phyloP scores from a whole-genome alignment of 2,329 filamentous ascomycete species.

The Fusarium humuli region DNA sequence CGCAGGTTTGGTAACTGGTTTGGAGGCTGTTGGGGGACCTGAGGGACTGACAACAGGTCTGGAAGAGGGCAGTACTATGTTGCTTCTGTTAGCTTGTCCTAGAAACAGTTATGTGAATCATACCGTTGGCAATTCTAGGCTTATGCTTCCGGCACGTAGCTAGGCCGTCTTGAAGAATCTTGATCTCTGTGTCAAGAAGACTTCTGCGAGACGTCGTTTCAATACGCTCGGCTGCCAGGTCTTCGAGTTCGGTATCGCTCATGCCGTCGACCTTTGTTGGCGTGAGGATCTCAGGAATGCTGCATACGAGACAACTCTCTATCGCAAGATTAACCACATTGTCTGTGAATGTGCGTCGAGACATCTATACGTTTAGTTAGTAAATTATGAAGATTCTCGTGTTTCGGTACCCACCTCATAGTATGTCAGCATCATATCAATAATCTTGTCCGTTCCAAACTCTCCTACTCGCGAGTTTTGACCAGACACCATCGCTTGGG shows the following conservation, averaged over 20 bases:
- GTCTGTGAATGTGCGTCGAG: constrained; percentile 58
- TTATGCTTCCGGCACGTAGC: neutral
- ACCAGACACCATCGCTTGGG: constrained; percentile 1
- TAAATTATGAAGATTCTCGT: fast-evolving
- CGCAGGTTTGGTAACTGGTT: neutral
- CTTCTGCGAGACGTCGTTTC: neutral
- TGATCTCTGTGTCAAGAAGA: neutral
- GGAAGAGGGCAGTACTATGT: neutral
- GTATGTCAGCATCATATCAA: constrained; percentile 59
- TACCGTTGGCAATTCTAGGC: neutral
- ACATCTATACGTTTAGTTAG: constrained; percentile 49
- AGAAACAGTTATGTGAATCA: fast-evolving
- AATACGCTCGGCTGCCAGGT: neutral
- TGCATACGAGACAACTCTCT: constrained; percentile 60
- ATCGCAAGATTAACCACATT: constrained; percentile 61
- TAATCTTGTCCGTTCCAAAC: constrained; percentile 54
- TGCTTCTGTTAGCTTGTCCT: neutral
- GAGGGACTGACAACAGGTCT: fast-evolving
- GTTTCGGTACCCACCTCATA: constrained; percentile 52
- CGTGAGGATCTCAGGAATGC: constrained; percentile 57
- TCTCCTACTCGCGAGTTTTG: constrained; percentile 37
- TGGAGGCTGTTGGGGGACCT: neutral
- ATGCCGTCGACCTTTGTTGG: constrained; percentile 48
- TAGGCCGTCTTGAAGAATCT: neutral
- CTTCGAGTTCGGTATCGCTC: neutral